These are phyloP conservation scores for Cyclotella atomus DNA, from an alignment of 108 stramenopile genomes.

Conservation along the genomic window DNA sequence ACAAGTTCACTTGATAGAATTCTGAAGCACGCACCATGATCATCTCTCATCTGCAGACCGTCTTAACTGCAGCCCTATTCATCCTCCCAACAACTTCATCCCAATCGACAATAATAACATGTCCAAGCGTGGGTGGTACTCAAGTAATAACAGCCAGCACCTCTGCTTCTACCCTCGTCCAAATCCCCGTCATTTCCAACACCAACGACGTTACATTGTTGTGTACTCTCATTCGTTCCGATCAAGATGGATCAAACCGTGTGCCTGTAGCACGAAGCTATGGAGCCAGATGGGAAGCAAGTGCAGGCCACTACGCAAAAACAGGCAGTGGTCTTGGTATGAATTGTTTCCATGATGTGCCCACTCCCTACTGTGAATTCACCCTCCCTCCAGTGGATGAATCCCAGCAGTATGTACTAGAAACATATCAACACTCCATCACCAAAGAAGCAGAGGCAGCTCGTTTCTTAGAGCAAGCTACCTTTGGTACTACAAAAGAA, in stretches of 20 bases:
- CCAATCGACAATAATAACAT: conserved; percentile 1
- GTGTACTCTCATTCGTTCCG: conserved; percentile 23
- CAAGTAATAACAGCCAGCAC: not conserved
- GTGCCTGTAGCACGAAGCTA: conserved; percentile 23
- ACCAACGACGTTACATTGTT: not conserved
- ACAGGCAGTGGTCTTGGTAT: conserved; percentile 5
- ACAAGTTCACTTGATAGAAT: too few relatives aligned
- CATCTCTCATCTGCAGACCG: too few relatives aligned
- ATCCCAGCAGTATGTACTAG: conserved; percentile 17
- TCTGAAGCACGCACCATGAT: too few relatives aligned
- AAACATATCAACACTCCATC: not conserved
- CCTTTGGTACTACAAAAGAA: conserved; percentile 59
- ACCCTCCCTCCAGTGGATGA: conserved; percentile 23
- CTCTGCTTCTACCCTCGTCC: not conserved
- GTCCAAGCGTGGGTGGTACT: not conserved
- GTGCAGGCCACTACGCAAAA: conserved; percentile 23
- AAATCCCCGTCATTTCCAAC: conserved; percentile 16
- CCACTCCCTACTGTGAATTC: conserved; percentile 8
- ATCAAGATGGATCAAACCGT: not conserved
- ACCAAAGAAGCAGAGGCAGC: conserved; percentile 36
- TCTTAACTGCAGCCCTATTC: not conserved
- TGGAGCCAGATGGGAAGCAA: conserved; percentile 19
- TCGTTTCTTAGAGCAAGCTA: conserved; percentile 63
- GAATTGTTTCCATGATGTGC: conserved; percentile 10
- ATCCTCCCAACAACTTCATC: conserved; percentile 4